Percentiles rank a stretch among this genome's conserved stretches.
These are phyloP conservation scores for Diospyros kaki DNA, from an alignment of 148 eudicot species.

Conservation along the genomic window DNA sequence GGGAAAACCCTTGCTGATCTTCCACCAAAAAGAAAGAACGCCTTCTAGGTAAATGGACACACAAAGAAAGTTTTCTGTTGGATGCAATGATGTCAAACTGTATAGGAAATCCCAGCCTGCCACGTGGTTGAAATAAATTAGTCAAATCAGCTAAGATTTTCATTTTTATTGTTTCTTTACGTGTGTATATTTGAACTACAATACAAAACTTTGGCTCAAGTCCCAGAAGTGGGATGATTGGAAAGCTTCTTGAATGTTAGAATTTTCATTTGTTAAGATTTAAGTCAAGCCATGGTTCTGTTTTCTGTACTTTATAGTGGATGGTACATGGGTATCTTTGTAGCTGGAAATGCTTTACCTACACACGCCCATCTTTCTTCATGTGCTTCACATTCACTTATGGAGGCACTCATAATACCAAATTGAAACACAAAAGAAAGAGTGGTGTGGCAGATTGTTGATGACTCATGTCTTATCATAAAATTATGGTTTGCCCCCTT, in stretches of 20 bases:
- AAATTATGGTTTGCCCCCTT: not conserved
- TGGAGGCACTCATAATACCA: not conserved
- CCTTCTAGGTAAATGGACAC: no score
- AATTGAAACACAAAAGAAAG: not conserved
- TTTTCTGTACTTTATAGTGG: not conserved
- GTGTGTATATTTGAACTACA: not conserved
- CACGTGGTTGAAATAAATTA: not conserved
- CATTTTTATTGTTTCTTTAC: not conserved
- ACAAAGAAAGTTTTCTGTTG: not conserved
- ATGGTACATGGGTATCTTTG: not conserved
- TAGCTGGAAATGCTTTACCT: not conserved
- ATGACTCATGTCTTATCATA: no score
- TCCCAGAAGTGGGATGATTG: not conserved
- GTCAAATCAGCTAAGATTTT: not conserved
- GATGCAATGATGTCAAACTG: not conserved
- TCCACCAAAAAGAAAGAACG: no score
- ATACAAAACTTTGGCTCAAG: not conserved
- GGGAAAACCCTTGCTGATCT: no score
- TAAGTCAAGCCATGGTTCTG: not conserved
- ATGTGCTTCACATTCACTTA: not conserved
- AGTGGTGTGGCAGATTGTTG: not conserved
- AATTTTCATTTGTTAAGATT: not conserved
- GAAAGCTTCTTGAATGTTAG: conserved; percentile 3
- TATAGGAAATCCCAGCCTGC: not conserved
- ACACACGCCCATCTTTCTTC: not conserved